Conservation (phyloP, 331 rosid species). For the Prunus yedoensis region DNA sequence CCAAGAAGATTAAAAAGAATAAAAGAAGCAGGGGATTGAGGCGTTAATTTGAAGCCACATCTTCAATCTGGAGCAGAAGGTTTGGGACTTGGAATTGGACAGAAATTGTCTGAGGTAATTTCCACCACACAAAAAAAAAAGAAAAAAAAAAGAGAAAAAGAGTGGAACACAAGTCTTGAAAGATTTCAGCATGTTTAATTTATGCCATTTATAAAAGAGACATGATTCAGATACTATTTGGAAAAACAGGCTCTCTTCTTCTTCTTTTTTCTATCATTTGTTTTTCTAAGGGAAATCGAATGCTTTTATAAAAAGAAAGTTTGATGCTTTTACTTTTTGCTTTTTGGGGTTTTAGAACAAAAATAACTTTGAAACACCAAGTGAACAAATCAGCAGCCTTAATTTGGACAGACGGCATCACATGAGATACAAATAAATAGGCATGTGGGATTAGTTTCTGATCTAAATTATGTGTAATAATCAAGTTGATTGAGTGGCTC, state of each 20-base stretch:
- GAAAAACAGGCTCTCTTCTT: background rate
- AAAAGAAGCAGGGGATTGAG: background rate
- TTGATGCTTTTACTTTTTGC: background rate
- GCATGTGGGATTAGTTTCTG: background rate
- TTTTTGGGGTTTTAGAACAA: background rate
- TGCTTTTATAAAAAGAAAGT: background rate
- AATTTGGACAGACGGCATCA: too few relatives aligned
- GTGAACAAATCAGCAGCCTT: too few relatives aligned
- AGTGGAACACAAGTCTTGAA: background rate
- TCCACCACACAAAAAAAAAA: background rate
- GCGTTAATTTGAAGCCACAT: background rate
- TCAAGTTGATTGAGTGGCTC: background rate
- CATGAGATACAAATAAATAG: background rate
- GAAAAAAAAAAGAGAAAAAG: background rate
- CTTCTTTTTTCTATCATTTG: background rate
- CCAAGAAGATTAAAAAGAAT: background rate
- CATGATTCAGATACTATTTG: background rate
- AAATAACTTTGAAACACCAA: too few relatives aligned
- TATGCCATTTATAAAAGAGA: background rate
- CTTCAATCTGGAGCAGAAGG: background rate
- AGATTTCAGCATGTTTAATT: conserved; percentile 15
- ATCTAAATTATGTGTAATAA: background rate
- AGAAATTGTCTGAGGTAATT: background rate
- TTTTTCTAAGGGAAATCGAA: background rate
- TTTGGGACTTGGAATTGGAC: background rate